Evolutionary conservation across 2,329 filamentous ascomycete genomes (phyloP).

Genomic region (Ophiostoma triangulosporum): DNA sequence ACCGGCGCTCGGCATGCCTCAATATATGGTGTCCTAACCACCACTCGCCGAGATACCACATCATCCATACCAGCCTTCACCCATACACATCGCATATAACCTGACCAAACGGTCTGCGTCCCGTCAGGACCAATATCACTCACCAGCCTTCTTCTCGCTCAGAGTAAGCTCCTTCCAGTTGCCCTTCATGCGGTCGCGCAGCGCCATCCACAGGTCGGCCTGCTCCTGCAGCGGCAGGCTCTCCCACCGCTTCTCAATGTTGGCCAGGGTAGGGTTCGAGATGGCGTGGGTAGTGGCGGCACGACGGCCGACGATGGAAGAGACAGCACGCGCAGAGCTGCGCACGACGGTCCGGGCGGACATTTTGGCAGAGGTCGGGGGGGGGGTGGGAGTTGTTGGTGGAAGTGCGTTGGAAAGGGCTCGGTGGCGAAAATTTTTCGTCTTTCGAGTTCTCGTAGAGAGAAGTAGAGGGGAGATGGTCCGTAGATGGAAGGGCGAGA

Average conservation of each 20-base stretch:
- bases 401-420: not conserved
- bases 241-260: constrained; percentile 99
- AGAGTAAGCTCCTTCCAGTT: constrained; percentile 92
- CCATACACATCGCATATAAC: not conserved
- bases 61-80: not conserved
- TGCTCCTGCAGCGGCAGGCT: constrained; percentile 95
- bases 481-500: not conserved
- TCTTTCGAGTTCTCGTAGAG: not conserved
- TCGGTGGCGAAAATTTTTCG: constrained; percentile 6
- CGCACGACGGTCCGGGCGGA: constrained; percentile 33
- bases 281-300: constrained; percentile 73
- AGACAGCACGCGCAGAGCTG: constrained; percentile 22
- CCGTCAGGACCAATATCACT: constrained; percentile 29
- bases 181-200: constrained; percentile 97
- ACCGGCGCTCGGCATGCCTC: not conserved
- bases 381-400: not conserved
- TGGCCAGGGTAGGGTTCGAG: constrained; percentile 91
- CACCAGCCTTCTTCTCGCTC: constrained; percentile 99
- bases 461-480: not conserved
- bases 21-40: too few relatives aligned
- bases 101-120: not conserved
- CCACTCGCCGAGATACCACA: not conserved
- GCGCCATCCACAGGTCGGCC: constrained; percentile 96
- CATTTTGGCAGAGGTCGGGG: constrained; percentile 25
- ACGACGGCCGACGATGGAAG: constrained; percentile 29